phyloP scores from a whole-genome alignment of 352 stramenopile genomes.

The Pythium oligandrum region DNA sequence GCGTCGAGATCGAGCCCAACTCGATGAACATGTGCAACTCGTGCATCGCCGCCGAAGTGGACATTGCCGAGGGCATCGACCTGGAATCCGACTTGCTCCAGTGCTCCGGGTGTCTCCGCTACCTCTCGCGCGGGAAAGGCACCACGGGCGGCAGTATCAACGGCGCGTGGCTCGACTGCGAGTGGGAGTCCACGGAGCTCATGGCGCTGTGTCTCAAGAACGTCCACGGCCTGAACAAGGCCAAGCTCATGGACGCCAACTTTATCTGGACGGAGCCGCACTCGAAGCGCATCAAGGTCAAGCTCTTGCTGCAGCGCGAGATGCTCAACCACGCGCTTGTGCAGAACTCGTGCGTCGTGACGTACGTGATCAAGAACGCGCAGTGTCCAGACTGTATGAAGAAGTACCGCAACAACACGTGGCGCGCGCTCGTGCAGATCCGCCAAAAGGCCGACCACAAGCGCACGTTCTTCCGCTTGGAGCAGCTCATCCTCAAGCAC shows the following conservation, averaged over 20 bases:
- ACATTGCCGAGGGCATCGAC: constrained; percentile 70
- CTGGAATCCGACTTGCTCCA: constrained; percentile 45
- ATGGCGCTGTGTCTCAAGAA: constrained; percentile 78
- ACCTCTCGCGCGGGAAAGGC: constrained; percentile 47
- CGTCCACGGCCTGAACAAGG: constrained; percentile 51
- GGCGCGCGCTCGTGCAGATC: constrained; percentile 68
- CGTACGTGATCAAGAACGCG: constrained; percentile 53
- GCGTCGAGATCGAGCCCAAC: constrained; percentile 67
- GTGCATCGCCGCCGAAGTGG: constrained; percentile 61
- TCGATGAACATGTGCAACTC: constrained; percentile 73
- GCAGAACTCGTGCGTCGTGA: constrained; percentile 62
- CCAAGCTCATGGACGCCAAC: constrained; percentile 69
- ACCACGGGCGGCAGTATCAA: constrained; percentile 31
- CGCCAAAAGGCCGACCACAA: constrained; percentile 75
- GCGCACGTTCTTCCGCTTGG: constrained; percentile 62
- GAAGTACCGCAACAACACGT: constrained; percentile 65
- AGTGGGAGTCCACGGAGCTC: constrained; percentile 73
- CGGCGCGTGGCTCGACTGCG: constrained; percentile 48
- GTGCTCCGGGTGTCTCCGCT: constrained; percentile 65
- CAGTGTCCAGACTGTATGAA: constrained; percentile 76
- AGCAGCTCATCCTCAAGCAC: constrained; percentile 76
- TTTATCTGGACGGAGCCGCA: constrained; percentile 85
- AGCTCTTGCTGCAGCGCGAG: constrained; percentile 64
- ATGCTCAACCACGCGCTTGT: constrained; percentile 65
- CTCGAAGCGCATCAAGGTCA: constrained; percentile 73